Base-by-base conservation (phyloP, 768 basidiomycete species). In the Porphyrellus cyaneotinctus region DNA sequence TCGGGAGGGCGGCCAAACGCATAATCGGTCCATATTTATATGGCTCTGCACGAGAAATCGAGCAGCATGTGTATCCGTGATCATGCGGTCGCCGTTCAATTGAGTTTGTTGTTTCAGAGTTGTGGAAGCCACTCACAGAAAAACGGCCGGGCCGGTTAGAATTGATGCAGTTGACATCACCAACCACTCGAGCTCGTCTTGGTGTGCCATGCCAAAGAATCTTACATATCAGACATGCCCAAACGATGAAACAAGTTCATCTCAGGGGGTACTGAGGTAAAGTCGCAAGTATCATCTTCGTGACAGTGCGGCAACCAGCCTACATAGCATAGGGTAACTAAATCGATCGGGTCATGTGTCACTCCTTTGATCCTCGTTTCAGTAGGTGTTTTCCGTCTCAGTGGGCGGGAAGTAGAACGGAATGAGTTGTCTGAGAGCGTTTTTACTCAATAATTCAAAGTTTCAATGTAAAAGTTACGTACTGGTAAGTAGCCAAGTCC, bases 401-500 rank as follows among this genome's bases (percentile, higher is more conserved):
- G 49, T 26, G 30, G 51, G 65, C 12, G 85, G 85, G 59, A 87
- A 88, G 67, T 85, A 85, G 56, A 80, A 69, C 13, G 87, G 84
- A 31, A 88, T 74, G 23, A 87, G 73, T 30, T 69, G 50, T 57
- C 77, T 78, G 47, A 18, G 28, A 28, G 17, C 33, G 22, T 13
- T 17, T 20, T 56, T 31, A 46, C 24, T 51, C 28, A 17, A 20
- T 12, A 31, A 14, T 22, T 9, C 49, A 13, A 12, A 2, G 8
- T 23, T 31, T 37, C 32, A 37, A 32, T 24, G 35, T 42, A 30
- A 43, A 41, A 28, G 8, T 15, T 6, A 76, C 83, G 53, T 61
- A 91, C 88, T 81, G 72, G 54, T 88, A 91, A 1, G 83, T 78
- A 2, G 69, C 68, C 54, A 75, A 79, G 61, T 92, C 89, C 47